These are phyloP conservation scores for Schizophyllum amplum DNA, from an alignment of 1,284 basidiomycete species.

Conservation along the genomic window DNA sequence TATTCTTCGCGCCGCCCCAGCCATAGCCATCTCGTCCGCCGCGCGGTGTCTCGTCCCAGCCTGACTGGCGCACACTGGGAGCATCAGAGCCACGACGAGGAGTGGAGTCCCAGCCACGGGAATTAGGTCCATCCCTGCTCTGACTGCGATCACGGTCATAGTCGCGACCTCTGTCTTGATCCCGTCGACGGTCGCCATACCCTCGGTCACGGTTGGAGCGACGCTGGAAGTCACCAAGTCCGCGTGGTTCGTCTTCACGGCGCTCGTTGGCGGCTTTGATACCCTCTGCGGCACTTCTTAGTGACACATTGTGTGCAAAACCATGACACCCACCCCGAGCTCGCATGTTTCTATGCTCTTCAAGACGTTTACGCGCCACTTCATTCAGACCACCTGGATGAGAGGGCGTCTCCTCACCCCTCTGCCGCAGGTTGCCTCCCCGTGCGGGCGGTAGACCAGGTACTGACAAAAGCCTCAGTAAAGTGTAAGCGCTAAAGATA, in stretches of 20 bases:
- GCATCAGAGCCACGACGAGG: conserved; percentile 64
- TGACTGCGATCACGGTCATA: conserved; percentile 9
- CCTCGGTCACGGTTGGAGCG: conserved; percentile 54
- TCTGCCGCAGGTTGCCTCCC: conserved; percentile 53
- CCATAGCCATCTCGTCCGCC: conserved; percentile 37
- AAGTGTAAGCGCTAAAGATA: background rate
- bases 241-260: conserved; percentile 48
- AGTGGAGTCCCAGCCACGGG: conserved; percentile 59
- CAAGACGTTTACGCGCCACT: conserved; percentile 59
- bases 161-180: conserved; percentile 26
- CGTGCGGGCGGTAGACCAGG: conserved; percentile 61
- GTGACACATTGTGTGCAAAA: background rate
- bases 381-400: conserved; percentile 85
- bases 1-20: conserved; percentile 50
- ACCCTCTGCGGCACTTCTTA: conserved; percentile 40
- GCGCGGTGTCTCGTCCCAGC: conserved; percentile 89
- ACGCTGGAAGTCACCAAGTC: conserved; percentile 64
- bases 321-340: conserved; percentile 46
- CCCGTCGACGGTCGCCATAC: background rate
- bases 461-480: conserved; percentile 36
- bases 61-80: conserved; percentile 82
- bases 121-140: too few relatives aligned
- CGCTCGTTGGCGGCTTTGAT: conserved; percentile 47
- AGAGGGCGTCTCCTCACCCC: conserved; percentile 89
- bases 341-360: conserved; percentile 63